Evolutionary conservation across 2,329 filamentous ascomycete species (phyloP), one percentile per base, ranked within the genome.

Genomic region (Pseudocercospora pini-densiflorae): DNA sequence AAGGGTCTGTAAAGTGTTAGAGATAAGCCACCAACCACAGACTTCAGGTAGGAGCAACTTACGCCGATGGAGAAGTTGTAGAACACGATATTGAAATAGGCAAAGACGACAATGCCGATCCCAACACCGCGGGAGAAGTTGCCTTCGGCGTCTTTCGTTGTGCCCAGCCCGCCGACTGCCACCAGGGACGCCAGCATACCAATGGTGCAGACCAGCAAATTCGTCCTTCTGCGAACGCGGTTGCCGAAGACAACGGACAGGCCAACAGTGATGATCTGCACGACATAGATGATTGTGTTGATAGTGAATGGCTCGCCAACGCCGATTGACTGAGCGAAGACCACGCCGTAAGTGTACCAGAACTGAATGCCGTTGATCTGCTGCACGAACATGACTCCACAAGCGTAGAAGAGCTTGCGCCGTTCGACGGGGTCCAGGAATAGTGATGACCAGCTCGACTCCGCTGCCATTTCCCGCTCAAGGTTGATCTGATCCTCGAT

Each of bases 341-440:
- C 68, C 2, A 71, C 69, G 19, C 70, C 70, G 45, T 71, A 72
- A 8, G 67, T 68, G 58, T 72, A 72, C 64, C 65, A 72, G 63
- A 71, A 84, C 57, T 82, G 80, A 61, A 84, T 84, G 21, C 82
- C 82, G 74, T 82, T 82, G 74, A 85, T 81, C 74, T 85, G 82
- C 69, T 84, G 82, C 2, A 81, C 80, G 45, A 82, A 76, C 65
- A 84, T 74, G 23, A 80, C 81, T 10, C 82, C 82, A 7, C 77
- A 78, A 16, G 78, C 77, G 71, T 79, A 84, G 23, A 84, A 73
- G 12, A 84, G 73, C 71, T 85, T 85, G 31, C 81, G 78, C 16
- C 82, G 76, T 72, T 84, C 82, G 36, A 83, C 74, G 0, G 81
- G 82, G 47, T 84, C 81, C 0, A 70, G 77, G 63, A 84, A 16